phyloP scores from a whole-genome alignment of 2,329 filamentous ascomycete genomes.

The Cryphonectria radicalis region DNA sequence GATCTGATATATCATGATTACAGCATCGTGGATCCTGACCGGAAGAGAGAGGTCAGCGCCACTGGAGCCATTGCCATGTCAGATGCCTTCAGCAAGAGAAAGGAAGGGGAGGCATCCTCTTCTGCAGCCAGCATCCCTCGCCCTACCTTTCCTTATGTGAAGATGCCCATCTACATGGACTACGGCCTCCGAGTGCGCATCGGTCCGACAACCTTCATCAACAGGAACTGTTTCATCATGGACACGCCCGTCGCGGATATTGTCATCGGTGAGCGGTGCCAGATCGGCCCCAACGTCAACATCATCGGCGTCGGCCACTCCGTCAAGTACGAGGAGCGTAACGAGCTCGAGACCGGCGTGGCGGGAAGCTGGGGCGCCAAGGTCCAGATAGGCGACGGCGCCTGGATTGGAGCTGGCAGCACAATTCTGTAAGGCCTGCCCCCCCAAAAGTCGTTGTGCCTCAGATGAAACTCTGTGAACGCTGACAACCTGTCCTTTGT shows the following conservation, averaged over 20 bases:
- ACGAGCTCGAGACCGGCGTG: constrained; percentile 33
- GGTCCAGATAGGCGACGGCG: constrained; percentile 43
- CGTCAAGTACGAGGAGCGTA: constrained; percentile 34
- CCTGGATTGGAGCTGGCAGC: constrained; percentile 45
- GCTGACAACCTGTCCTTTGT: constrained; percentile 5
- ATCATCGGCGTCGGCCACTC: constrained; percentile 39
- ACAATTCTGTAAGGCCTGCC: constrained; percentile 38
- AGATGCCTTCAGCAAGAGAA: constrained; percentile 9
- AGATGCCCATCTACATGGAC: constrained; percentile 39
- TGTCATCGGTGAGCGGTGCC: constrained; percentile 39
- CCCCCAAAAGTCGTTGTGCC: not conserved
- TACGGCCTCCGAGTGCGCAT: constrained; percentile 41
- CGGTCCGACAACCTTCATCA: constrained; percentile 39
- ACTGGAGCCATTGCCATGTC: constrained; percentile 36
- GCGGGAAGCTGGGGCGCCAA: constrained; percentile 36
- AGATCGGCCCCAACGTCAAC: constrained; percentile 39
- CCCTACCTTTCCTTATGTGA: constrained; percentile 39
- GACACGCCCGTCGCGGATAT: constrained; percentile 42
- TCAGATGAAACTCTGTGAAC: not conserved
- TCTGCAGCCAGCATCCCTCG: constrained; percentile 24
- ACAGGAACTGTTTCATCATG: constrained; percentile 40
- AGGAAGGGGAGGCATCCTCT: not conserved
- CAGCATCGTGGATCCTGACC: constrained; percentile 37
- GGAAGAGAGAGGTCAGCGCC: constrained; percentile 20
- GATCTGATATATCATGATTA: not conserved